These are phyloP conservation scores for Trifolium subterraneum DNA, from an alignment of 306 rosid species.

Conservation along the genomic window DNA sequence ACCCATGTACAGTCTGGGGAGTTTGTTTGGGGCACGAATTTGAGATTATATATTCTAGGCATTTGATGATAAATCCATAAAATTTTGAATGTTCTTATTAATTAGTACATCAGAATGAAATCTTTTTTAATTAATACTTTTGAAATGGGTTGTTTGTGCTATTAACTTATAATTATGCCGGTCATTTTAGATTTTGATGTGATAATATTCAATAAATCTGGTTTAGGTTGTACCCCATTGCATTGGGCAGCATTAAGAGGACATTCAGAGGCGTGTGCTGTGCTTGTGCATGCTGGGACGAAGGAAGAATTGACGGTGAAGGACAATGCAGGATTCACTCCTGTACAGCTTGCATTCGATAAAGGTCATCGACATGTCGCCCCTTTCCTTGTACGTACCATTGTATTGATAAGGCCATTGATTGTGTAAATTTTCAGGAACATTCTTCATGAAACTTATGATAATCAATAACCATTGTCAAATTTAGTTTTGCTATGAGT, in stretches of 20 bases:
- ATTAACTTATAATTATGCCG: conserved; percentile 23
- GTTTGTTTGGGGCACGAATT: conserved; percentile 16
- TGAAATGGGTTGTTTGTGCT: conserved; percentile 4
- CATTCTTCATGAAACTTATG: conserved; percentile 33
- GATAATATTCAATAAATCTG: conserved; percentile 40
- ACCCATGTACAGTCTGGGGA: conserved; percentile 12
- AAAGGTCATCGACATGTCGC: conserved; percentile 96
- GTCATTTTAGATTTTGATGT: conserved; percentile 32
- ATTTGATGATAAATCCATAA: conserved; percentile 23
- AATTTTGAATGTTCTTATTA: conserved; percentile 10
- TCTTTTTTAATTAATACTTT: neutral
- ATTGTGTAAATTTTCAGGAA: conserved; percentile 34
- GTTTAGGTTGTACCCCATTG: conserved; percentile 88
- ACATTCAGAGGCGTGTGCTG: conserved; percentile 78
- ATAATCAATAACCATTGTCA: conserved; percentile 29
- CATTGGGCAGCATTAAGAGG: conserved; percentile 95
- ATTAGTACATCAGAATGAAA: conserved; percentile 20
- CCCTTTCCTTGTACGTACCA: conserved; percentile 85
- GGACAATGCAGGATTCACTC: conserved; percentile 86
- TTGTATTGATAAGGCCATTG: conserved; percentile 47
- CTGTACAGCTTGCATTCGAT: conserved; percentile 87
- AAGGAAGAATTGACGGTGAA: conserved; percentile 80
- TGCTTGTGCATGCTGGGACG: conserved; percentile 89
- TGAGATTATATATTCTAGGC: conserved; percentile 27
- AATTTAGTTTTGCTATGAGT: conserved; percentile 36